phyloP scores from a whole-genome alignment of 345 rosid species.

The Firmiana major region DNA sequence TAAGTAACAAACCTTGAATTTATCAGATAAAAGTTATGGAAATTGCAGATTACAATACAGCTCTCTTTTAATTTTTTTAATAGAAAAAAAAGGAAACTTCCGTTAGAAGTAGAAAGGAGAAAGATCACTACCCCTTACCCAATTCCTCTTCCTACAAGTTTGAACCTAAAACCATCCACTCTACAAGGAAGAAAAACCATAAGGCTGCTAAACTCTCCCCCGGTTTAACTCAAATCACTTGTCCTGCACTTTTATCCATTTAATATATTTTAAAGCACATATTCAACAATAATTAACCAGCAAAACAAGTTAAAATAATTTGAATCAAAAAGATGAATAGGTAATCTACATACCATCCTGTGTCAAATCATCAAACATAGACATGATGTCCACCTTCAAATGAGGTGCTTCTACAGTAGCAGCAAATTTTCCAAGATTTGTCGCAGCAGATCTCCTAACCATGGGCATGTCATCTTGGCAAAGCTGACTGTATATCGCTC shows the following conservation, averaged over 20 bases:
- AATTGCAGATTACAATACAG: neutral
- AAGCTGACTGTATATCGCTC: constrained; percentile 56
- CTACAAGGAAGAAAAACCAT: neutral
- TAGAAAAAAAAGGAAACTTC: neutral
- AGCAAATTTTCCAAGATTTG: constrained; percentile 76
- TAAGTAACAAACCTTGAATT: neutral
- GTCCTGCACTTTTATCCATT: neutral
- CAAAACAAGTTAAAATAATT: neutral
- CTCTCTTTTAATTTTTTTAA: neutral
- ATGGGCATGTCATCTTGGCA: constrained; percentile 93
- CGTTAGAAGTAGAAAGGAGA: neutral
- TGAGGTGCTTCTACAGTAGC: constrained; percentile 67
- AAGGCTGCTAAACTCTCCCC: neutral
- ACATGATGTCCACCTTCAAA: constrained; percentile 66
- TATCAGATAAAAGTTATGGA: neutral
- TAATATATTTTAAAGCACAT: neutral
- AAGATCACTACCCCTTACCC: neutral
- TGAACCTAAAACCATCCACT: neutral
- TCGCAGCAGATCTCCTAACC: constrained; percentile 85
- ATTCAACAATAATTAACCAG: neutral
- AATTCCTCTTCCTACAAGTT: neutral
- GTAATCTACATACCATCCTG: constrained; percentile 56
- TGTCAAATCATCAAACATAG: constrained; percentile 74
- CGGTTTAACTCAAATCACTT: neutral
- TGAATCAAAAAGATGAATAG: neutral